These are phyloP conservation scores for Claviceps sp. DNA, from an alignment of 2,329 filamentous ascomycete species.

Conservation along the genomic window DNA sequence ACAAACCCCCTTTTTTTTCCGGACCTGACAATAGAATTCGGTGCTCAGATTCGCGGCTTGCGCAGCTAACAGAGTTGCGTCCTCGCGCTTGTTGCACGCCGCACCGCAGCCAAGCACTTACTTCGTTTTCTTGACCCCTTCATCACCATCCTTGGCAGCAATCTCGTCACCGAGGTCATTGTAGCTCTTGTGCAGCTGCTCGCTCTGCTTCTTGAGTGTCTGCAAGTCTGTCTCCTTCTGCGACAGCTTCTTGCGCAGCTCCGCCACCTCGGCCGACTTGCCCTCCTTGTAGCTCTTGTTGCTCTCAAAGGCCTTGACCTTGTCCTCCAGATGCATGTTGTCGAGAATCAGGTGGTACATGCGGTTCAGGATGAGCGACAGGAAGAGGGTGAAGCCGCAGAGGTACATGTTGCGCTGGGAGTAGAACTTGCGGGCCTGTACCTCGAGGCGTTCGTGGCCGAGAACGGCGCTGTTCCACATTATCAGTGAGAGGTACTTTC, in stretches of 20 bases:
- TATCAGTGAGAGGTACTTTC: background rate
- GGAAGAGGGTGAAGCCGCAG: constrained; percentile 97
- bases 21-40: too few relatives aligned
- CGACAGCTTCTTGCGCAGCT: constrained; percentile 57
- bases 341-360: constrained; percentile 97
- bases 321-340: constrained; percentile 80
- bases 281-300: constrained; percentile 61
- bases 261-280: constrained; percentile 60
- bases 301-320: constrained; percentile 69
- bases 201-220: constrained; percentile 83
- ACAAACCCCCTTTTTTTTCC: too few relatives aligned
- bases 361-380: constrained; percentile 96
- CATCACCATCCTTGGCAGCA: constrained; percentile 38
- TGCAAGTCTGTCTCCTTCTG: constrained; percentile 73
- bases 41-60: too few relatives aligned
- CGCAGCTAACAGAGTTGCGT: too few relatives aligned
- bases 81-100: too few relatives aligned
- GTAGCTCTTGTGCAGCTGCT: constrained; percentile 75
- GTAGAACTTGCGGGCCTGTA: constrained; percentile 99
- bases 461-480: constrained; percentile 43
- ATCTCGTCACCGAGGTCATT: constrained; percentile 75
- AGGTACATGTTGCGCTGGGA: constrained; percentile 99
- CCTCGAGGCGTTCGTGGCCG: constrained; percentile 91
- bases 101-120: constrained; percentile 3
- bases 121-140: constrained; percentile 42